A percentile compares a stretch with the other conserved stretches of the same genome.
phyloP scores from a whole-genome alignment of 139 green algal genomes.

The Coelastrella sp. region DNA sequence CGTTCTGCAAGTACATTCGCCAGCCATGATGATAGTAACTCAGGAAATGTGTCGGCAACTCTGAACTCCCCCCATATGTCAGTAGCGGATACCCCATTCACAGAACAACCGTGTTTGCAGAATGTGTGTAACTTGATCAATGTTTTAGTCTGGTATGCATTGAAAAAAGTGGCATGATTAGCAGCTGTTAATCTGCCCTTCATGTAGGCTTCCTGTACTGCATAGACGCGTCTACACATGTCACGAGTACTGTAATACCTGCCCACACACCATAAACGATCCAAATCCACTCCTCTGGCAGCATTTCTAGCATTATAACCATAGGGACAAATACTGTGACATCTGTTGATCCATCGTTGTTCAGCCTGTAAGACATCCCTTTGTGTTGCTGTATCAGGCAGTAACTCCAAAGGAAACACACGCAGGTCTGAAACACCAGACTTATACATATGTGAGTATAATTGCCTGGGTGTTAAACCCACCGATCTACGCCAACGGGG shows the following conservation, averaged over 20 bases:
- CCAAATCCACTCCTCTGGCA: background rate
- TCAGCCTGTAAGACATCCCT: background rate
- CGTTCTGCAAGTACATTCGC: no score
- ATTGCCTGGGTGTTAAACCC: background rate
- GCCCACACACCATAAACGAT: background rate
- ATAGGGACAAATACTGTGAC: background rate
- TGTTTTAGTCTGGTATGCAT: background rate
- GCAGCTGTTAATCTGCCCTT: background rate
- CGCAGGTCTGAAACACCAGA: background rate
- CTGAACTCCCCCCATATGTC: background rate
- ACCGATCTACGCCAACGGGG: background rate
- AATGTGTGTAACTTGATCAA: background rate
- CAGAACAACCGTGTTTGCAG: background rate
- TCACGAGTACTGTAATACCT: background rate
- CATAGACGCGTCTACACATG: background rate
- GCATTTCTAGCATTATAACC: slow-evolving; percentile 11
- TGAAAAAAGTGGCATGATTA: background rate
- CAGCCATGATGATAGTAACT: no score
- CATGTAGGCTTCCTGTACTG: background rate
- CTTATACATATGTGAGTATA: background rate
- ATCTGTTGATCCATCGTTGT: background rate
- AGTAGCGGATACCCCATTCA: background rate
- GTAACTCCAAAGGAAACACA: slow-evolving; percentile 19
- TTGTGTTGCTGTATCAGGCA: background rate
- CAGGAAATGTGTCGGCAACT: background rate